A percentile compares a stretch with the other conserved stretches of the same genome.
phyloP scores from a whole-genome alignment of 1,284 basidiomycete species.

The Coniferiporia weirii region DNA sequence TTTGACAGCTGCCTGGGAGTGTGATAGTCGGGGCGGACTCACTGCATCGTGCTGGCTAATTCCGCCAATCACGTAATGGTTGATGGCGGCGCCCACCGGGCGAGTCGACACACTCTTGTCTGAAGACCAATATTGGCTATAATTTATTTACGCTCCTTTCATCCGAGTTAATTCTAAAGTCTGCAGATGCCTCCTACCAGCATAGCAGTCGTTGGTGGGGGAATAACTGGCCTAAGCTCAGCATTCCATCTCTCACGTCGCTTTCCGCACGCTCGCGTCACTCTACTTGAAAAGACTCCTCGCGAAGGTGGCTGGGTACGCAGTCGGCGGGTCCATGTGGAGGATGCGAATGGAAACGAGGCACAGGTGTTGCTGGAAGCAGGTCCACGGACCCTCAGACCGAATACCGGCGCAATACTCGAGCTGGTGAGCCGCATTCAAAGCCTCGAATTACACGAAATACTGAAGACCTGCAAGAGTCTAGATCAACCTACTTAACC shows the following conservation, averaged over 20 bases:
- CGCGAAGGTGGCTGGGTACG: conserved; percentile 83
- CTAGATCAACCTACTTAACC: conserved; percentile 70
- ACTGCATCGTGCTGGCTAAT: no score
- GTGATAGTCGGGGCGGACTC: no score
- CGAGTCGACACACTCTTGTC: no score
- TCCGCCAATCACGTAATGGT: no score
- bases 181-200: conserved; percentile 27
- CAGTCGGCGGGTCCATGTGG: conserved; percentile 51
- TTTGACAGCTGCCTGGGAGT: no score
- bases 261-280: conserved; percentile 55
- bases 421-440: conserved; percentile 71
- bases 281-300: conserved; percentile 61
- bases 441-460: no score
- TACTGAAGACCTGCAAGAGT: conserved; percentile 18
- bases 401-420: conserved; percentile 65
- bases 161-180: no score
- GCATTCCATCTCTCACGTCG: conserved; percentile 72
- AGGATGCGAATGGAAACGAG: conserved; percentile 32
- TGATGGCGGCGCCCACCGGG: no score
- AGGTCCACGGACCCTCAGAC: conserved; percentile 80
- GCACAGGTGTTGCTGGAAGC: conserved; percentile 63
- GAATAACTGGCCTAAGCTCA: conserved; percentile 76
- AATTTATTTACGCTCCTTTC: no score
- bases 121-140: no score
- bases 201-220: conserved; percentile 76